These are phyloP conservation scores for Cubamyces lactineus DNA, from an alignment of 768 basidiomycete species.

Conservation along the genomic window DNA sequence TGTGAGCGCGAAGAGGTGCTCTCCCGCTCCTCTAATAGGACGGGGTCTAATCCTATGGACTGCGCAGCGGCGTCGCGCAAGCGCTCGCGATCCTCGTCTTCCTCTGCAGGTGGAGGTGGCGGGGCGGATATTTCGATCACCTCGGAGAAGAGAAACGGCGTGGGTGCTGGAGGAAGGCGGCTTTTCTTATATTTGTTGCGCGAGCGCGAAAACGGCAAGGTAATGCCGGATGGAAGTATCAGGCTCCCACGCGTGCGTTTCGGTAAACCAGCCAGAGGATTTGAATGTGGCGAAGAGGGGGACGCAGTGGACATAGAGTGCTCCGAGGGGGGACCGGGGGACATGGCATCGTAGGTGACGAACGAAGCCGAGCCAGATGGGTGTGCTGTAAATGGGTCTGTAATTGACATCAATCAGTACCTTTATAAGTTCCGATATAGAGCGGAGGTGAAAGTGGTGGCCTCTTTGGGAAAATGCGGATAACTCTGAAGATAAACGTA, in stretches of 20 bases:
- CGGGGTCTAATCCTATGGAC: slow-evolving; percentile 68
- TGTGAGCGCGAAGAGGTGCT: slow-evolving; percentile 24
- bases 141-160: slow-evolving; percentile 57
- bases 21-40: slow-evolving; percentile 46
- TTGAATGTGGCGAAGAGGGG: slow-evolving; percentile 11
- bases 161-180: slow-evolving; percentile 29
- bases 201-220: slow-evolving; percentile 18
- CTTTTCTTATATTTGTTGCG: slow-evolving; percentile 29
- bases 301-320: slow-evolving; percentile 18
- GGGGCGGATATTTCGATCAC: slow-evolving; percentile 72
- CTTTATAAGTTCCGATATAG: slow-evolving; percentile 3
- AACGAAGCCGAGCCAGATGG: slow-evolving; percentile 31
- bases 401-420: slow-evolving; percentile 7
- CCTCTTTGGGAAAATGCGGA: not conserved
- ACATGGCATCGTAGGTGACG: slow-evolving; percentile 22
- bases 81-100: slow-evolving; percentile 75
- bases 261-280: slow-evolving; percentile 13
- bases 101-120: slow-evolving; percentile 42
- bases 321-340: slow-evolving; percentile 9
- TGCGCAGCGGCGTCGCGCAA: slow-evolving; percentile 76
- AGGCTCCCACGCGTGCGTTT: slow-evolving; percentile 30
- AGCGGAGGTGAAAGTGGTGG: slow-evolving; percentile 8
- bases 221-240: slow-evolving; percentile 25
- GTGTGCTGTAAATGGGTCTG: slow-evolving; percentile 35
- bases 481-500: not conserved